Conservation (phyloP, 139 green algal genomes). For the Astrephomene gubernaculifera region DNA sequence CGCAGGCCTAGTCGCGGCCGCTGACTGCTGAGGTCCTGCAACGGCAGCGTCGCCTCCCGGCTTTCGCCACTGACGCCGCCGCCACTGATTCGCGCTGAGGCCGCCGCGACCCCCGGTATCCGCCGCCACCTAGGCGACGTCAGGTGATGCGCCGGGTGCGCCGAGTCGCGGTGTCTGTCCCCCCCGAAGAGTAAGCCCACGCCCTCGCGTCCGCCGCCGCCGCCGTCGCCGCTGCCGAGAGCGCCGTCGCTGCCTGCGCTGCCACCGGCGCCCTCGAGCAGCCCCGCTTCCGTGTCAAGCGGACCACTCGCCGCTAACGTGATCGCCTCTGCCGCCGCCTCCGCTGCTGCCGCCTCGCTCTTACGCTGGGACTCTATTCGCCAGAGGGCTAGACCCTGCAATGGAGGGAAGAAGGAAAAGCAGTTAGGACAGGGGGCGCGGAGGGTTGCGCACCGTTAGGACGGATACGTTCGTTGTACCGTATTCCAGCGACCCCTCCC, state of each 20-base stretch:
- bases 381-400: slow-evolving; percentile 14
- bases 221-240: not conserved
- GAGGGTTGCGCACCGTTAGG: too few relatives aligned
- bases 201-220: too few relatives aligned
- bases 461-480: too few relatives aligned
- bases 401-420: too few relatives aligned
- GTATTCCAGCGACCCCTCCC: too few relatives aligned
- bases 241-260: not conserved
- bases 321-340: not conserved
- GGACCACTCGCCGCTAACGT: too few relatives aligned
- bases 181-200: too few relatives aligned
- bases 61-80: not conserved
- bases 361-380: not conserved
- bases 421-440: too few relatives aligned
- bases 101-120: not conserved
- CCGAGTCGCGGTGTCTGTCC: not conserved
- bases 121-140: not conserved
- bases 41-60: not conserved
- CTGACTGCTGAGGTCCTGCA: not conserved
- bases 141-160: not conserved
- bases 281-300: too few relatives aligned
- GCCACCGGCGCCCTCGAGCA: not conserved
- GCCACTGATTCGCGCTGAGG: too few relatives aligned
- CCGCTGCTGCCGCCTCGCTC: not conserved
- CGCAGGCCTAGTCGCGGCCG: not conserved